phyloP scores from a whole-genome alignment of 1,139 yeast genomes.

The Candida freyschussii region DNA sequence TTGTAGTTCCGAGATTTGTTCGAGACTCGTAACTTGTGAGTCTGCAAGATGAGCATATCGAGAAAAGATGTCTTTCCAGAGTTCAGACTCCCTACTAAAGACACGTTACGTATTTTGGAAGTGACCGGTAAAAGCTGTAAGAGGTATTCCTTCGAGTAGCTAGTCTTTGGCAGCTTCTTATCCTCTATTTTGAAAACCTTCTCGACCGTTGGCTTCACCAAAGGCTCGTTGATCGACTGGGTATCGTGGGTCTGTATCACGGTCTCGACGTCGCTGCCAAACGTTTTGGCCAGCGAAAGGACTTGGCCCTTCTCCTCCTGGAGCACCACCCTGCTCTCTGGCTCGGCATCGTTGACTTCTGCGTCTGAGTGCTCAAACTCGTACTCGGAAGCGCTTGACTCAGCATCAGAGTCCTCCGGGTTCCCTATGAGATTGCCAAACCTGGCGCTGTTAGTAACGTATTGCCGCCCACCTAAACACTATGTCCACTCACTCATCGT shows the following conservation, averaged over 20 bases:
- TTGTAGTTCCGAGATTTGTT: slow-evolving; percentile 32
- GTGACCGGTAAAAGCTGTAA: slow-evolving; percentile 48
- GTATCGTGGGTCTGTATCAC: slow-evolving; percentile 53
- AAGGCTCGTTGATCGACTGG: slow-evolving; percentile 55
- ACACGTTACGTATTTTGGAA: slow-evolving; percentile 69
- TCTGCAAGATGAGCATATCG: slow-evolving; percentile 62
- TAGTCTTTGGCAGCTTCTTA: slow-evolving; percentile 49
- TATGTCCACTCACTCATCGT: slow-evolving; percentile 75
- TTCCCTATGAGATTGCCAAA: slow-evolving; percentile 72
- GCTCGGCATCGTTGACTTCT: slow-evolving; percentile 19
- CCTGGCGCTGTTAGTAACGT: slow-evolving; percentile 7
- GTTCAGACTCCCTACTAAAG: slow-evolving; percentile 74
- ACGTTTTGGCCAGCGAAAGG: no score
- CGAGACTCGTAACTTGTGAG: slow-evolving; percentile 44
- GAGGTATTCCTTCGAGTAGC: slow-evolving; percentile 63
- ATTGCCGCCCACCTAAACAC: slow-evolving; percentile 5
- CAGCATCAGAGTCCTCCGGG: slow-evolving; percentile 42
- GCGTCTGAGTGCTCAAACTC: slow-evolving; percentile 20
- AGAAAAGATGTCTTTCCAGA: slow-evolving; percentile 84
- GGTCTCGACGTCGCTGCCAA: slow-evolving; percentile 61
- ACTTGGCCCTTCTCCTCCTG: slow-evolving; percentile 49
- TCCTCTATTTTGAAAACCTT: slow-evolving; percentile 48
- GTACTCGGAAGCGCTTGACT: slow-evolving; percentile 22
- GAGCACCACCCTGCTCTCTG: slow-evolving; percentile 31
- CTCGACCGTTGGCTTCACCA: slow-evolving; percentile 50